Evolutionary conservation across 257 asterid species (phyloP), one percentile per base, ranked within the genome.

Genomic region (Capsicum rhomboideum): DNA sequence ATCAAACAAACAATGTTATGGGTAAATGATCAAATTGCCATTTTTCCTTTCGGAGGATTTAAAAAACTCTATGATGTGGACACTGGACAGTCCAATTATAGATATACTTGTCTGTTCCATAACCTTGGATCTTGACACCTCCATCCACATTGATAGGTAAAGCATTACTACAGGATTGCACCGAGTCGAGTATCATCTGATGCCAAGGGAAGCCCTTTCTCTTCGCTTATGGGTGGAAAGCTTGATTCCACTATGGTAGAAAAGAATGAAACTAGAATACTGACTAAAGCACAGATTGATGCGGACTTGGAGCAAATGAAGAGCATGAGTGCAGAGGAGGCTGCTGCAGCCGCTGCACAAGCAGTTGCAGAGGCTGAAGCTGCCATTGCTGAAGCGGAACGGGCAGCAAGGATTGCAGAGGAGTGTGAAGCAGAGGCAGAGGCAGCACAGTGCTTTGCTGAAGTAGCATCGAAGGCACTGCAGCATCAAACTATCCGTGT

Each of bases 371-470:
- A 55, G 29, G 85, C 85, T 13, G 85, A 82, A 52, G 56, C 21
- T 31, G 82, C 82, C 42, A 69, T 83, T 16, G 82, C 81, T 29
- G 82, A 71, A 2, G 82, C 85, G 1, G 85, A 83, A 72, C 26
- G 13, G 58, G 85, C 82, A 6, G 82, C 68, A 74, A 74, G 81
- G 56, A 63, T 52, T 8, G 82, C 82, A 55, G 81, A 71, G 72
- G 82, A 56, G 42, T 54, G 18, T 53, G 85, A 83, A 72, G 61
- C 72, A 20, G 81, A 69, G 21, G 85, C 85, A 42, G 85, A 83
- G 74, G 82, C 97, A 10, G 95, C 98, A 20, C 90, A 88, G 46
- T 92, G 97, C 89, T 93, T 96, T 90, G 97, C 93, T 84, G 97
- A 92, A 79, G 97, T 97, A 8, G 93, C 97, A 4, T 86, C 83